These are phyloP conservation scores for Vitis vinifera DNA, from an alignment of 164 flowering plant genomes.

Conservation along the genomic window ASM3070453v1 NC_081817.1:28653001-28653500, in stretches of 20 bases:
- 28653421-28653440: no score
- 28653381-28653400: neutral
- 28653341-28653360: neutral
- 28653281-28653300: neutral
- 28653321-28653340: no score
- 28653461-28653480: slow-evolving; percentile 24
- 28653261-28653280: slow-evolving; percentile 58
- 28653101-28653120: neutral
- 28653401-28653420: neutral
- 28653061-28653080: neutral
- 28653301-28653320: no score
- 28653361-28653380: neutral
- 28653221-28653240: slow-evolving; percentile 35
- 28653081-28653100: neutral
- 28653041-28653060: neutral
- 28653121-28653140: slow-evolving; percentile 60
- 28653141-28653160: slow-evolving; percentile 90
- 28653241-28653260: slow-evolving; percentile 32
- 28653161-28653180: slow-evolving; percentile 74
- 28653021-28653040: no score
- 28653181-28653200: slow-evolving; percentile 88
- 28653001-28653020: no score
- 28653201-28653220: slow-evolving; percentile 57
- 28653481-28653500: slow-evolving; percentile 48
- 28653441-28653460: no score